Conservation (phyloP, 768 basidiomycete species). For the Fibroporia radiculosa region DNA sequence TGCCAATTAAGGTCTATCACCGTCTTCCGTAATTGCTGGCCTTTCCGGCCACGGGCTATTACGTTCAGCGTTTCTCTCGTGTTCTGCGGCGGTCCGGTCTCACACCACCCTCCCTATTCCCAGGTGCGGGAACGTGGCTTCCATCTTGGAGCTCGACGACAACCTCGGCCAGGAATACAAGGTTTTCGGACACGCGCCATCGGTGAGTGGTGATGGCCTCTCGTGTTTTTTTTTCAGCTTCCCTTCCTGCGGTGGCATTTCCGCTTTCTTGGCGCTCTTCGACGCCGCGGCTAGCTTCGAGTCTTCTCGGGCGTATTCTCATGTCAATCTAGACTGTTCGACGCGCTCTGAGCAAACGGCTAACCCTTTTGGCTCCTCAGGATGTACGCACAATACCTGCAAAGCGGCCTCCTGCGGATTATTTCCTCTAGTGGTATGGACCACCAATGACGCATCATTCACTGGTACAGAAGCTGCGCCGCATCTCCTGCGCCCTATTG, state of each 20-base stretch:
- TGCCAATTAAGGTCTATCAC: neutral
- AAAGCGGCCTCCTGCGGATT: slow-evolving; percentile 82
- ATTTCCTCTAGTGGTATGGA: slow-evolving; percentile 61
- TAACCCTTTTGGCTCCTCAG: slow-evolving; percentile 28
- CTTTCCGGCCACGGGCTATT: neutral
- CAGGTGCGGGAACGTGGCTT: slow-evolving; percentile 94
- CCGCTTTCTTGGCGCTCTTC: too few relatives aligned
- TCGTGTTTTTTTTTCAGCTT: neutral
- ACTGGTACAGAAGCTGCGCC: neutral
- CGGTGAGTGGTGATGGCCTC: slow-evolving; percentile 42
- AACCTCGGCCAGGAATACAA: slow-evolving; percentile 92
- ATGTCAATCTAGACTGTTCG: neutral
- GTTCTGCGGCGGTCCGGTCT: neutral
- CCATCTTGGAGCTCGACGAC: slow-evolving; percentile 91
- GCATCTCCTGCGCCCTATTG: neutral
- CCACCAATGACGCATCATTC: neutral
- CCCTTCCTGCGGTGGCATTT: too few relatives aligned
- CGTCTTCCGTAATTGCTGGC: neutral
- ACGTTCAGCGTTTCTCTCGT: neutral
- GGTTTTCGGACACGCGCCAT: slow-evolving; percentile 85
- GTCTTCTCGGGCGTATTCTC: neutral
- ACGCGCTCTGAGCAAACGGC: neutral
- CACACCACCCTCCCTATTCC: neutral
- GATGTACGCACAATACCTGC: slow-evolving; percentile 77
- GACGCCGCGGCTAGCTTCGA: too few relatives aligned